Evolutionary conservation across 2,329 filamentous ascomycete genomes (phyloP).

Genomic region (Ascochyta koolunga): DNA sequence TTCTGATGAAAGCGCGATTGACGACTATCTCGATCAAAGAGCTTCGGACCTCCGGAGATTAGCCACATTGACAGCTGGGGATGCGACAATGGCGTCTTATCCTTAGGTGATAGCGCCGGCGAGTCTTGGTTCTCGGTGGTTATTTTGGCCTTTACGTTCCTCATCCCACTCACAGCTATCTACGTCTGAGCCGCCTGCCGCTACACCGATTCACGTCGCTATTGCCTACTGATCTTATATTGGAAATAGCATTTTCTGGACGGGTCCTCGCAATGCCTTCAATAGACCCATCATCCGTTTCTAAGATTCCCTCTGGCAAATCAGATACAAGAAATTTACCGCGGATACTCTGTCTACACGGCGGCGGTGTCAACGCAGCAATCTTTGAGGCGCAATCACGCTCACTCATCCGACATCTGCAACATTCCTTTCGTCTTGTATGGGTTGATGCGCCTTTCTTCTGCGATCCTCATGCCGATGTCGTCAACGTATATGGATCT

Average conservation of each 20-base stretch:
- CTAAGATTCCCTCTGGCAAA: conserved; percentile 32
- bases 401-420: conserved; percentile 57
- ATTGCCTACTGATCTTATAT: neutral
- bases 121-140: neutral
- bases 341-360: conserved; percentile 80
- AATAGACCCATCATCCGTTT: conserved; percentile 4
- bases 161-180: neutral
- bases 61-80: neutral
- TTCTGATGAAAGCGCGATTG: neutral
- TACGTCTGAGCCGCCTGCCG: neutral
- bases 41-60: conserved; percentile 10
- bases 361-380: conserved; percentile 73
- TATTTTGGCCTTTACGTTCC: neutral
- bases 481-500: conserved; percentile 68
- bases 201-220: neutral
- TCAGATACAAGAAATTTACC: conserved; percentile 52
- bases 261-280: conserved; percentile 2
- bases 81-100: conserved; percentile 12
- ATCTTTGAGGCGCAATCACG: conserved; percentile 75
- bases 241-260: neutral
- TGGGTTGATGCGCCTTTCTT: conserved; percentile 74
- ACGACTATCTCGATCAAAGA: neutral
- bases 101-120: conserved; percentile 7
- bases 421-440: conserved; percentile 69
- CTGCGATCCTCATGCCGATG: conserved; percentile 65